These are phyloP conservation scores for Globisporangium iwayamae DNA, from an alignment of 352 stramenopile genomes.

Conservation along the genomic window DNA sequence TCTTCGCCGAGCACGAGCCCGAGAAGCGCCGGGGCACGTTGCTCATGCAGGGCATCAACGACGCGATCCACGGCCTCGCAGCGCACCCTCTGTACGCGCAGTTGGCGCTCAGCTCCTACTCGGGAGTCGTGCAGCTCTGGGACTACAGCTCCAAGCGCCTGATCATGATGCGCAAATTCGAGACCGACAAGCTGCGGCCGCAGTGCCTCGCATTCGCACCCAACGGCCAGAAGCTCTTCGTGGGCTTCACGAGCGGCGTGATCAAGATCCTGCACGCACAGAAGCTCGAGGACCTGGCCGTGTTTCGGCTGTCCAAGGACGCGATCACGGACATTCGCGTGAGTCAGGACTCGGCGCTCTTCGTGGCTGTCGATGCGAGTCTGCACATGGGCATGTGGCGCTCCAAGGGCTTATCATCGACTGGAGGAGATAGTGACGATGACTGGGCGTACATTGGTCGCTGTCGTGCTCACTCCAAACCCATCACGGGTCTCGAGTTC, in stretches of 20 bases:
- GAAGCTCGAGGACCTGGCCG: constrained; percentile 70
- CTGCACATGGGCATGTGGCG: constrained; percentile 80
- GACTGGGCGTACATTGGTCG: constrained; percentile 87
- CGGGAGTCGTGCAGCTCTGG: constrained; percentile 88
- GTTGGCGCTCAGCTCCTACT: constrained; percentile 79
- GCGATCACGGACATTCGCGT: constrained; percentile 80
- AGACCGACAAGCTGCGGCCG: constrained; percentile 58
- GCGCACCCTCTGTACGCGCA: constrained; percentile 71
- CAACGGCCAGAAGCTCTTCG: constrained; percentile 71
- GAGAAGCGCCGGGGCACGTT: constrained; percentile 86
- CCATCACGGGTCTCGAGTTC: constrained; percentile 90
- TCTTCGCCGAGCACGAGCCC: constrained; percentile 86
- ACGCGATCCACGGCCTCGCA: constrained; percentile 78
- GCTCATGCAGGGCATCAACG: constrained; percentile 89
- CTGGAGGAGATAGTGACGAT: constrained; percentile 15
- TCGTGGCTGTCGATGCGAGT: constrained; percentile 76
- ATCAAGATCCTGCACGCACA: constrained; percentile 84
- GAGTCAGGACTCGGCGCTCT: constrained; percentile 61
- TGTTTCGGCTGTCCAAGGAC: constrained; percentile 62
- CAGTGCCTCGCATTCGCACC: constrained; percentile 81
- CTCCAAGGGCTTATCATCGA: constrained; percentile 28
- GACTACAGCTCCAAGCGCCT: constrained; percentile 84
- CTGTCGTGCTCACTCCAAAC: constrained; percentile 66
- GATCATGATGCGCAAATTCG: constrained; percentile 81
- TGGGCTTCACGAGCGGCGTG: constrained; percentile 84